Percentiles rank a stretch among this genome's conserved stretches.
Conservation (phyloP, 108 stramenopile species). For the Pseudonitzschia delicatissima region DNA sequence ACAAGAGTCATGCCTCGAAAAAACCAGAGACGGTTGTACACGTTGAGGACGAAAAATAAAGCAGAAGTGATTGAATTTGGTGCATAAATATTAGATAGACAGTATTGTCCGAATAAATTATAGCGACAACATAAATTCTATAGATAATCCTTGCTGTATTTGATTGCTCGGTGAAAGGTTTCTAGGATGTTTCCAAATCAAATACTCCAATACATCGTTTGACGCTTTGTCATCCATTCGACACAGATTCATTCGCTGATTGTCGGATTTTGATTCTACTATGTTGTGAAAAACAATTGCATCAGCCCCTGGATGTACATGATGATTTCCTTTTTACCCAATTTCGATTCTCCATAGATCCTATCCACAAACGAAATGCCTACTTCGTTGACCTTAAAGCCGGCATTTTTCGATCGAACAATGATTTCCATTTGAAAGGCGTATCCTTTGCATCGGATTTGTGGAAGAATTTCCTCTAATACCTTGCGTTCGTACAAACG, state of each 20-base stretch:
- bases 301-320: conserved; percentile 91
- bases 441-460: conserved; percentile 89
- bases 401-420: conserved; percentile 79
- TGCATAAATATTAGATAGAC: no score
- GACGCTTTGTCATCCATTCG: no score
- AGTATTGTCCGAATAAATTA: no score
- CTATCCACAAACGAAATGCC: conserved; percentile 98
- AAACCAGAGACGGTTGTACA: conserved; percentile 12
- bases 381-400: conserved; percentile 88
- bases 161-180: no score
- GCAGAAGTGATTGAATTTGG: background rate
- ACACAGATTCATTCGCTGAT: no score
- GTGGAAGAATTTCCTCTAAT: conserved; percentile 83
- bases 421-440: conserved; percentile 99
- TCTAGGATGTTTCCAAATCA: no score
- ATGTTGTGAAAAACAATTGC: conserved; percentile 90
- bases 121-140: no score
- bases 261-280: conserved; percentile 6
- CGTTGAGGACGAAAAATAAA: background rate
- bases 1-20: conserved; percentile 48
- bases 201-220: no score
- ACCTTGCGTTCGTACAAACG: conserved; percentile 90
- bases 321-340: conserved; percentile 94
- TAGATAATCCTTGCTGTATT: no score
- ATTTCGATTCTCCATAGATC: conserved; percentile 97